Conservation (phyloP, 768 basidiomycete species). For the Rhizopogon vulgaris region DNA sequence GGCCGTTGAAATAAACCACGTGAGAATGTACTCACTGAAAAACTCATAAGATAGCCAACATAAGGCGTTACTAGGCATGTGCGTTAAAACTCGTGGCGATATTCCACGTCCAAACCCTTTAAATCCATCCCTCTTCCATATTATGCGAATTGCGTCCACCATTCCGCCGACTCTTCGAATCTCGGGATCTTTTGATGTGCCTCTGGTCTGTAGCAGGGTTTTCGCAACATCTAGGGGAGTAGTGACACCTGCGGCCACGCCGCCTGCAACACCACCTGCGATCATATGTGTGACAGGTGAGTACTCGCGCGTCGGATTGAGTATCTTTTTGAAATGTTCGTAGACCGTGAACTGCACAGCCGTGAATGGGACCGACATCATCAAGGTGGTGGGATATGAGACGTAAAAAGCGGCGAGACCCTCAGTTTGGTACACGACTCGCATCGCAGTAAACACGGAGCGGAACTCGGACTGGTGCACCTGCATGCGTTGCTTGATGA, state of each 20-base stretch:
- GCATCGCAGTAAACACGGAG: slow-evolving; percentile 81
- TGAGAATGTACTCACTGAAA: slow-evolving; percentile 69
- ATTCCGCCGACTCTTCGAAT: slow-evolving; percentile 83
- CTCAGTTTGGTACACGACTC: slow-evolving; percentile 77
- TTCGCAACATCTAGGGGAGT: slow-evolving; percentile 98
- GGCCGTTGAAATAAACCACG: neutral
- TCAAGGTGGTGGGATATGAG: slow-evolving; percentile 96
- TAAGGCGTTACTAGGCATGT: slow-evolving; percentile 94
- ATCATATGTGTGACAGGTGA: slow-evolving; percentile 91
- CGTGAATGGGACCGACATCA: slow-evolving; percentile 95
- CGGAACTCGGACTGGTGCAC: slow-evolving; percentile 89
- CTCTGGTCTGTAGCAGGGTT: slow-evolving; percentile 93
- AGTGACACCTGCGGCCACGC: slow-evolving; percentile 90
- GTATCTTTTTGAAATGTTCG: slow-evolving; percentile 79
- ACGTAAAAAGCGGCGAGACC: slow-evolving; percentile 93
- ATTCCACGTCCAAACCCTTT: slow-evolving; percentile 85
- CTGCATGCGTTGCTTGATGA: slow-evolving; percentile 99
- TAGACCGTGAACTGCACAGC: slow-evolving; percentile 97
- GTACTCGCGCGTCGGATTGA: slow-evolving; percentile 85
- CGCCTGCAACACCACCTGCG: slow-evolving; percentile 90
- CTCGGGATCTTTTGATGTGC: slow-evolving; percentile 77
- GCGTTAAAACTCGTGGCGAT: slow-evolving; percentile 86
- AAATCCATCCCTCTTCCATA: slow-evolving; percentile 79
- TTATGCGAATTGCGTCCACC: slow-evolving; percentile 82
- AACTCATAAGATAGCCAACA: slow-evolving; percentile 99